These are phyloP conservation scores for Haematococcus lacustris DNA, from an alignment of 139 green algal species.

Conservation along the genomic window DNA sequence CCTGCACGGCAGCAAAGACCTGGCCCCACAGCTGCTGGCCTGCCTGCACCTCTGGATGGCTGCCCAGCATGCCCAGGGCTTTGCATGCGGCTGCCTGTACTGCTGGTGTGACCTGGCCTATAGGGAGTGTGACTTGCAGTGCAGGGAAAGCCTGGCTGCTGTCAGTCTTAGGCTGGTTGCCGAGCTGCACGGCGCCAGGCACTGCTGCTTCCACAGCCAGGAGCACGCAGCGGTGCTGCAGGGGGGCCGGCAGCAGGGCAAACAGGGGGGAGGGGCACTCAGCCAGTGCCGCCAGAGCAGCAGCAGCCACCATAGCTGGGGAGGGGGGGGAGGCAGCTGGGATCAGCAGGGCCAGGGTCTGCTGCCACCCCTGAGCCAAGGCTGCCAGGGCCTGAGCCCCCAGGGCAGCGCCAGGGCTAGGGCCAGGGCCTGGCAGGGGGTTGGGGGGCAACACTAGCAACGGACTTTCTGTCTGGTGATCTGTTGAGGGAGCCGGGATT, in stretches of 20 bases:
- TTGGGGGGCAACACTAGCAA: too few species aligned
- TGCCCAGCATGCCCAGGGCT: slow-evolving; percentile 11
- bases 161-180: neutral
- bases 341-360: too few species aligned
- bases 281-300: neutral
- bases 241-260: neutral
- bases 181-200: neutral
- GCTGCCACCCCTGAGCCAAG: too few species aligned
- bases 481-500: too few species aligned
- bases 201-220: neutral
- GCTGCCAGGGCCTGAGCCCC: too few species aligned
- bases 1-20: slow-evolving; percentile 1
- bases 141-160: neutral
- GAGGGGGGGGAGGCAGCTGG: too few species aligned
- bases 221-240: slow-evolving; percentile 9
- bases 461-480: too few species aligned
- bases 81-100: slow-evolving; percentile 43
- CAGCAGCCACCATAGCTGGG: too few species aligned
- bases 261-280: too few species aligned
- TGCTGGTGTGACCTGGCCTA: slow-evolving; percentile 22
- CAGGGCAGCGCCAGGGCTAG: too few species aligned
- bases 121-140: neutral
- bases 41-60: neutral
- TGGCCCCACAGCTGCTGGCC: too few species aligned
- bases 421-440: too few species aligned